Evolutionary conservation across 345 rosid species (phyloP), one percentile per base, ranked within the genome.

Genomic region (Murraya koenigii): DNA sequence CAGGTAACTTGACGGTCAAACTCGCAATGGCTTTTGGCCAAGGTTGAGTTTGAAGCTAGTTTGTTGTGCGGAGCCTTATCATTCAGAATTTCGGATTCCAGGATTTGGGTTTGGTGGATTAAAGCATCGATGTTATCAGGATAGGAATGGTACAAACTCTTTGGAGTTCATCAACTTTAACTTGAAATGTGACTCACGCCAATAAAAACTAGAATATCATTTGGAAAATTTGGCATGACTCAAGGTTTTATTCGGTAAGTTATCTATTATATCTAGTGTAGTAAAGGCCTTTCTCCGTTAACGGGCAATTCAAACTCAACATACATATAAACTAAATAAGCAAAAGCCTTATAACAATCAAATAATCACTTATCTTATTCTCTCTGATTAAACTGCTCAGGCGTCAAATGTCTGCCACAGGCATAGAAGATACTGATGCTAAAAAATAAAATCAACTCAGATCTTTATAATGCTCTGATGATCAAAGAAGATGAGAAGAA

Each of bases 401-500:
- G 20, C 22, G 20, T 52, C 56, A 52, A 52, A 74, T 74, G 68
- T 23, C 26, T 74, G n/a, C 68, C 22, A 4, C 2, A 52, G 56
- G 56, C 32, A 22, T 10, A 6, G 47, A 63, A 5, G 47, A 63
- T 47, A 3, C 13, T 20, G 77, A 75, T 10, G 47, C 25, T n/a
- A 75, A 47, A 47, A n/a, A 13, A 22, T 7, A 44, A 13, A 62
- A 63, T 75, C 22, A 41, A 60, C 58, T 23, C 68, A 6, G 28
- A 60, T 15, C 26, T 74, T 2, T 61, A 25, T 38, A 3, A 22
- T 7, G 77, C 77, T 15, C 61, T 75, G 69, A 75, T 75, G 77
- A 47, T 63, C 39, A 19, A 6, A 26, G 44, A 75, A 20, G 77
- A 74, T 3, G 67, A 73, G 41, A 2, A 2, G 36, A 73, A 23